Percentiles rank a stretch among this genome's conserved stretches.
phyloP scores from a whole-genome alignment of 177 flowering plant species.

The Vitis hybrid region DNA sequence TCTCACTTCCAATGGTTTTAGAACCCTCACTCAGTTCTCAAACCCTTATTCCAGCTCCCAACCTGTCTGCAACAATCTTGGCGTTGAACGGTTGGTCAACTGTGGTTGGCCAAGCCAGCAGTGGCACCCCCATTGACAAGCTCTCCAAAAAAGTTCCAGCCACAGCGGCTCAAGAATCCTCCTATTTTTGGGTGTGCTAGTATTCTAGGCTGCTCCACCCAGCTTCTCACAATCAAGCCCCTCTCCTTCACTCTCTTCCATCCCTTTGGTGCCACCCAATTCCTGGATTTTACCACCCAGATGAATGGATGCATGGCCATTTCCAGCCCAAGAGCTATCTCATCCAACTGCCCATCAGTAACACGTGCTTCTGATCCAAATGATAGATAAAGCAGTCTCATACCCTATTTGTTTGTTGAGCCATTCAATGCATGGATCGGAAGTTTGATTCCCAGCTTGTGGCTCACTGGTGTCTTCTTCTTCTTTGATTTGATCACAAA shows the following conservation, averaged over 20 bases:
- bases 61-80: not conserved
- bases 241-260: not conserved
- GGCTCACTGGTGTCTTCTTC: no score
- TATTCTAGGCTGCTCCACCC: slow-evolving; percentile 18
- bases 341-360: slow-evolving; percentile 14
- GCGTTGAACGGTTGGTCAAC: not conserved
- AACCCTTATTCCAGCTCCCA: not conserved
- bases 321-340: slow-evolving; percentile 19
- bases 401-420: not conserved
- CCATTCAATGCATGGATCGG: slow-evolving; percentile 3
- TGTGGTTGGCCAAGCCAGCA: not conserved
- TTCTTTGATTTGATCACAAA: not conserved
- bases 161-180: slow-evolving; percentile 3
- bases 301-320: slow-evolving; percentile 15
- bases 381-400: slow-evolving; percentile 12
- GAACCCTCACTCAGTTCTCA: not conserved
- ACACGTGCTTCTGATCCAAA: slow-evolving; percentile 15
- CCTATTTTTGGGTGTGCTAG: slow-evolving; percentile 11
- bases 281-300: slow-evolving; percentile 12
- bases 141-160: not conserved
- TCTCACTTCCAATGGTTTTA: not conserved
- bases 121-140: not conserved
- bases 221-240: slow-evolving; percentile 15
- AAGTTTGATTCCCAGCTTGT: no score
- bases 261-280: slow-evolving; percentile 14